Percentiles rank a stretch among this genome's conserved stretches.
phyloP scores from a whole-genome alignment of 495 filamentous ascomycete genomes.

The Pseudoneurospora amorphoporcata region DNA sequence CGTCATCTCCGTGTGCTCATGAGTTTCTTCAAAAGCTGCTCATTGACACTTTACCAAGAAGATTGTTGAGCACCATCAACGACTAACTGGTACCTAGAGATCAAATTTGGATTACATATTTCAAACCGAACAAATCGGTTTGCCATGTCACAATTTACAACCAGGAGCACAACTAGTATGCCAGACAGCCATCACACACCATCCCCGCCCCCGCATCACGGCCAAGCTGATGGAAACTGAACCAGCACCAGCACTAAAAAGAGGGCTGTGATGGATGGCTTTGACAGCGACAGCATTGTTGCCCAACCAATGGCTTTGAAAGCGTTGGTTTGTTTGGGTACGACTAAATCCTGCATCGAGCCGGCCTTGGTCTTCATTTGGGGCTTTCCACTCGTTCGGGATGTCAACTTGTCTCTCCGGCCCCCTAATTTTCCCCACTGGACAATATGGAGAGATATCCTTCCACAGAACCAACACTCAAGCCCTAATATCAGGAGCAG shows the following conservation, averaged over 20 bases:
- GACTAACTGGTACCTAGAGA: background rate
- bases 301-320: background rate
- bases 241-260: background rate
- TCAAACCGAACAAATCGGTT: background rate
- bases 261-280: background rate
- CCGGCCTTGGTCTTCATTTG: background rate
- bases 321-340: background rate
- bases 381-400: background rate
- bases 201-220: background rate
- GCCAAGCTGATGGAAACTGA: background rate
- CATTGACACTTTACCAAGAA: background rate
- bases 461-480: background rate
- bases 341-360: background rate
- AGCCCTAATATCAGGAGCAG: background rate
- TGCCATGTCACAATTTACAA: background rate
- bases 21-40: background rate
- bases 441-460: background rate
- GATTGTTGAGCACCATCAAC: background rate
- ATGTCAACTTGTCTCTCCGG: background rate
- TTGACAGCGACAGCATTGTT: background rate
- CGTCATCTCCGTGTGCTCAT: background rate
- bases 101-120: background rate
- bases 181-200: background rate
- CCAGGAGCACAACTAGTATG: background rate
- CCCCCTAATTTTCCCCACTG: background rate